Conservation (phyloP, 2,329 filamentous ascomycete genomes). For the Rhynchosporium graminicola region DNA sequence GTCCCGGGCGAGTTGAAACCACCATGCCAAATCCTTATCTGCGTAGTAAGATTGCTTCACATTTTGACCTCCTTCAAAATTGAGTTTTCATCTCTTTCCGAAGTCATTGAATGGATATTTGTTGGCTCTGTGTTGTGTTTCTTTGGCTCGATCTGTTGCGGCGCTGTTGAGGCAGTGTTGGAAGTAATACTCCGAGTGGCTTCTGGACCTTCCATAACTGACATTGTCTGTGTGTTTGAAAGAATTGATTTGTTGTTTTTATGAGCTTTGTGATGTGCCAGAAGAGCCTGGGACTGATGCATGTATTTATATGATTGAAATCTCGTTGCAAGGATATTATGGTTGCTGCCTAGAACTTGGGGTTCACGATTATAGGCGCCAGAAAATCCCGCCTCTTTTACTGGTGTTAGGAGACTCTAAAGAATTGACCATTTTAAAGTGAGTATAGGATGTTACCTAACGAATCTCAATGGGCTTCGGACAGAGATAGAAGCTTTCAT, state of each 20-base stretch:
- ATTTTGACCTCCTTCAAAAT: neutral
- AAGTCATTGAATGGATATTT: too few species aligned
- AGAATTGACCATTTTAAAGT: too few species aligned
- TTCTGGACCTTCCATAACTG: neutral
- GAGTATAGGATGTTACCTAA: too few species aligned
- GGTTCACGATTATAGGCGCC: neutral
- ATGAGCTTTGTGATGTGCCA: neutral
- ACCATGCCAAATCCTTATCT: constrained; percentile 25
- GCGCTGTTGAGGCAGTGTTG: neutral
- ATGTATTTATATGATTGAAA: neutral
- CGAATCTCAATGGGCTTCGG: too few species aligned
- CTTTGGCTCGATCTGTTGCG: neutral
- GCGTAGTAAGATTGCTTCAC: constrained; percentile 17
- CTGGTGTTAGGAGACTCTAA: too few species aligned
- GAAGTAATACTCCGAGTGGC: neutral
- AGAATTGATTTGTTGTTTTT: neutral
- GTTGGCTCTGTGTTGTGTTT: neutral
- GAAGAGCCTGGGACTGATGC: neutral
- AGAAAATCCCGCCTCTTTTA: neutral
- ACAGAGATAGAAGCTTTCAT: too few species aligned
- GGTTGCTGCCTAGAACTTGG: neutral
- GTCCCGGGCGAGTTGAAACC: constrained; percentile 22
- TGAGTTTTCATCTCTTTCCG: neutral
- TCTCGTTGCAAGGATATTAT: neutral
- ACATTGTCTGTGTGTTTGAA: neutral